These are phyloP conservation scores for Tolypocladium capitatum DNA, from an alignment of 2,329 filamentous ascomycete genomes.

Conservation along the genomic window DNA sequence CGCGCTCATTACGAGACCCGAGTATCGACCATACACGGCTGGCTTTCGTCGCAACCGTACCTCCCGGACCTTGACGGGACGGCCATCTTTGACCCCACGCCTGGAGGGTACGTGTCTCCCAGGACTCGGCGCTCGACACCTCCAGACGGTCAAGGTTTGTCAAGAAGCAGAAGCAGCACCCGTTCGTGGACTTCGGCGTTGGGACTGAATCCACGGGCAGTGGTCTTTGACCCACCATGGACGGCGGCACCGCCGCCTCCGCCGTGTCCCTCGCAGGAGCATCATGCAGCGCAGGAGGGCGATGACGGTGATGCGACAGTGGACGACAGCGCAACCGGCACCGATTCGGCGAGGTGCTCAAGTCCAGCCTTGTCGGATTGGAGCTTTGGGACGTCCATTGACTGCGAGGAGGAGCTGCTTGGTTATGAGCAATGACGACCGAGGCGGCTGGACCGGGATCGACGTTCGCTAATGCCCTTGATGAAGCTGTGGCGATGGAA, in stretches of 20 bases:
- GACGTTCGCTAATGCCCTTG: not conserved
- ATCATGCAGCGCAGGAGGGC: not conserved
- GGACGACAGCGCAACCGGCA: not conserved
- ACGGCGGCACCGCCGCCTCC: not conserved
- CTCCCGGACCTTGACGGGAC: not conserved
- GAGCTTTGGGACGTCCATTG: not conserved
- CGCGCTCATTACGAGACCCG: not conserved
- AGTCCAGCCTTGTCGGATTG: not conserved
- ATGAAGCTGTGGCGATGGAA: not conserved
- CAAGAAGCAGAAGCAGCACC: not conserved
- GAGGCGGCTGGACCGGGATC: not conserved
- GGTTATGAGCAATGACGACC: not conserved
- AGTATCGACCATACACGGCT: not conserved
- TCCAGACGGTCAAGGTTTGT: not conserved
- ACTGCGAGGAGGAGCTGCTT: not conserved
- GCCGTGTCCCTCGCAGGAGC: not conserved
- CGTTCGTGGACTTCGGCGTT: not conserved
- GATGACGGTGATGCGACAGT: not conserved
- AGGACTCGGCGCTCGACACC: not conserved
- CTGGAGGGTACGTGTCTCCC: conserved; percentile 1
- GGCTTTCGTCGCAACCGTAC: conserved; percentile 4
- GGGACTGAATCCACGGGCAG: conserved; percentile 4
- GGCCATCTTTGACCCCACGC: conserved; percentile 2
- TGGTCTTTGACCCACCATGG: conserved; percentile 1
- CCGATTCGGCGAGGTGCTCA: not conserved